phyloP scores from a whole-genome alignment of 1,139 yeast species.

The Taphrina deformans region DNA sequence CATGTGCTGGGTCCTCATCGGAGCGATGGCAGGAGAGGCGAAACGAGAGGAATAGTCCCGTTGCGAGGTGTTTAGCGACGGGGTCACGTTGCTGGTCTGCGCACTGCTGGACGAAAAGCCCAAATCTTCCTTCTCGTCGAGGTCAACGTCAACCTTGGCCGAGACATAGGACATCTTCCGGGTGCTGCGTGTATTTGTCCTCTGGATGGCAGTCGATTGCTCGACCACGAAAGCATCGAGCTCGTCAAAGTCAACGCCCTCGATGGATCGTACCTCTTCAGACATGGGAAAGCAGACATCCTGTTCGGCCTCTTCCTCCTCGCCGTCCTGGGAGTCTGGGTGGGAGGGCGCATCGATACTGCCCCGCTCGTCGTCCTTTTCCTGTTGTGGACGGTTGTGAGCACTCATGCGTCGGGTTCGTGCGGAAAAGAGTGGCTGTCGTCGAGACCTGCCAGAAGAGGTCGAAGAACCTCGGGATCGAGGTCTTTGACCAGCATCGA shows the following conservation, averaged over 20 bases:
- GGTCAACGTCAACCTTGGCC: neutral
- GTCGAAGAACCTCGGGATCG: neutral
- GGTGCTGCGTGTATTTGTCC: conserved; percentile 27
- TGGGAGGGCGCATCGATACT: conserved; percentile 29
- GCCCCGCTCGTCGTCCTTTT: conserved; percentile 17
- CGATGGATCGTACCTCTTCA: conserved; percentile 53
- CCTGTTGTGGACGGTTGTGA: neutral
- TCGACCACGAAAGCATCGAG: conserved; percentile 46
- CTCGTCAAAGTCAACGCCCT: conserved; percentile 47
- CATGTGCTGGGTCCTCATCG: conserved; percentile 33
- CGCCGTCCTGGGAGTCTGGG: conserved; percentile 27
- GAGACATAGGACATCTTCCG: conserved; percentile 16
- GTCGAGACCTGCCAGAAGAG: neutral
- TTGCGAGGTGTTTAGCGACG: neutral
- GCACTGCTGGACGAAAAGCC: conserved; percentile 20
- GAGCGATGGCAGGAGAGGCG: conserved; percentile 23
- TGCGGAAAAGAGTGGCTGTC: conserved; percentile 17
- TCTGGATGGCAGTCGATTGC: conserved; percentile 29
- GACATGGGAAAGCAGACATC: conserved; percentile 97
- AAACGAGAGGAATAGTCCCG: conserved; percentile 12
- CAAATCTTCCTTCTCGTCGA: conserved; percentile 10
- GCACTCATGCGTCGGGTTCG: conserved; percentile 23
- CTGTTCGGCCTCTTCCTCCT: conserved; percentile 70
- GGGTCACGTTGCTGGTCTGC: conserved; percentile 21
- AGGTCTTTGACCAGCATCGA: neutral